Evolutionary conservation across 495 filamentous ascomycete genomes (phyloP).

Genomic region (Penicillium canescens): DNA sequence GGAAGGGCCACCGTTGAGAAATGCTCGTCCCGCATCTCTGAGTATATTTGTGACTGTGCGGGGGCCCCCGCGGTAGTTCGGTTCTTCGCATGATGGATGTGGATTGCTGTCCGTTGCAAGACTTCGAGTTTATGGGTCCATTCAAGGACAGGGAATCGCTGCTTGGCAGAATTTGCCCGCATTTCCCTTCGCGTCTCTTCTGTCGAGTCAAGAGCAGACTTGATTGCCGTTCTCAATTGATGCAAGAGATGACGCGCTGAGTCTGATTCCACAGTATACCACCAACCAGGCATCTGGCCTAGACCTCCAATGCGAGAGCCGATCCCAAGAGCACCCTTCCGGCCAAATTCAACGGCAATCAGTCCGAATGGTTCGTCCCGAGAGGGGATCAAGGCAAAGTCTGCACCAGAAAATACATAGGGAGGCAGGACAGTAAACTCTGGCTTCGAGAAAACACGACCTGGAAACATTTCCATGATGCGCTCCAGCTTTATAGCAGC

Average conservation of each 20-base stretch:
- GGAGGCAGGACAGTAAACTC: slow-evolving; percentile 69
- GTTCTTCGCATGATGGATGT: slow-evolving; percentile 21
- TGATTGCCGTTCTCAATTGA: slow-evolving; percentile 63
- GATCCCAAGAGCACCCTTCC: slow-evolving; percentile 70
- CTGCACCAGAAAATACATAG: slow-evolving; percentile 70
- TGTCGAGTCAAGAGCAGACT: slow-evolving; percentile 58
- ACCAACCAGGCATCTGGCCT: slow-evolving; percentile 72
- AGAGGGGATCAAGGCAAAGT: slow-evolving; percentile 71
- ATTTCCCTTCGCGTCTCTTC: slow-evolving; percentile 53
- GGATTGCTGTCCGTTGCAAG: slow-evolving; percentile 46
- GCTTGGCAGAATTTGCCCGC: slow-evolving; percentile 64
- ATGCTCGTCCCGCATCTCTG: neutral
- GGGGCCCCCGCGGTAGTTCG: slow-evolving; percentile 8
- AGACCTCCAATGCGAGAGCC: slow-evolving; percentile 59
- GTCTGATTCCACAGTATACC: slow-evolving; percentile 55
- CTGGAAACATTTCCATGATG: slow-evolving; percentile 64
- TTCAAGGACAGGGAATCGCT: slow-evolving; percentile 65
- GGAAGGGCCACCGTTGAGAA: slow-evolving; percentile 5
- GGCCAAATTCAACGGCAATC: slow-evolving; percentile 72
- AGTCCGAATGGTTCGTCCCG: slow-evolving; percentile 72
- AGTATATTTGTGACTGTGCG: slow-evolving; percentile 7
- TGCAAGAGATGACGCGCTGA: slow-evolving; percentile 52
- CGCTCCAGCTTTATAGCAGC: slow-evolving; percentile 66
- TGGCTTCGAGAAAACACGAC: slow-evolving; percentile 66
- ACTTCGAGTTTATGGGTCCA: slow-evolving; percentile 56